phyloP scores from a whole-genome alignment of 306 rosid genomes.

The Quercus suber region DNA sequence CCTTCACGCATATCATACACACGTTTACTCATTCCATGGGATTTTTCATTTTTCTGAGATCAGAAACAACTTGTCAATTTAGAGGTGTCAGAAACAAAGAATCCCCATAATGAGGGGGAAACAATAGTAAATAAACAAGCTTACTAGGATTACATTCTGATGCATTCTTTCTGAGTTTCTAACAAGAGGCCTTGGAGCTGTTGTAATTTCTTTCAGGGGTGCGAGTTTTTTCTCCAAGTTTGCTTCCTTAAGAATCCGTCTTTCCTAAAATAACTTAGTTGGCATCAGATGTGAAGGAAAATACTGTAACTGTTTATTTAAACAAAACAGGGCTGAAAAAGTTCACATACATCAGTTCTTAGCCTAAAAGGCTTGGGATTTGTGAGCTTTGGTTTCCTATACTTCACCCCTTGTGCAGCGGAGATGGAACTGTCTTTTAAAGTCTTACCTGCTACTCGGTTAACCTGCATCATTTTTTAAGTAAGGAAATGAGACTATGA shows the following conservation, averaged over 20 bases:
- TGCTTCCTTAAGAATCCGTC: slow-evolving; percentile 88
- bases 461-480: slow-evolving; percentile 33
- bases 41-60: slow-evolving; percentile 37
- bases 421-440: slow-evolving; percentile 44
- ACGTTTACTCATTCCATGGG: slow-evolving; percentile 12
- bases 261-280: slow-evolving; percentile 55
- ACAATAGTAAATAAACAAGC: neutral
- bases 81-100: slow-evolving; percentile 2
- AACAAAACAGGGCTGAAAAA: slow-evolving; percentile 19
- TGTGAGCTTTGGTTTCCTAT: slow-evolving; percentile 73
- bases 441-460: slow-evolving; percentile 18
- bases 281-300: slow-evolving; percentile 12
- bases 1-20: slow-evolving; percentile 29
- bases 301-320: neutral
- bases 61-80: neutral
- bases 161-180: slow-evolving; percentile 34
- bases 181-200: slow-evolving; percentile 27
- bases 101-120: neutral
- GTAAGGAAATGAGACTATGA: neutral
- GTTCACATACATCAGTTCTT: slow-evolving; percentile 79
- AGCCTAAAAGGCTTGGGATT: slow-evolving; percentile 93
- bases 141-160: slow-evolving; percentile 32
- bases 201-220: slow-evolving; percentile 47
- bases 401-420: slow-evolving; percentile 54
- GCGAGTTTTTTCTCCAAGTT: slow-evolving; percentile 57